Conservation (phyloP, 371 early-diverging fungal genomes). For the Mortierella sp. region DNA sequence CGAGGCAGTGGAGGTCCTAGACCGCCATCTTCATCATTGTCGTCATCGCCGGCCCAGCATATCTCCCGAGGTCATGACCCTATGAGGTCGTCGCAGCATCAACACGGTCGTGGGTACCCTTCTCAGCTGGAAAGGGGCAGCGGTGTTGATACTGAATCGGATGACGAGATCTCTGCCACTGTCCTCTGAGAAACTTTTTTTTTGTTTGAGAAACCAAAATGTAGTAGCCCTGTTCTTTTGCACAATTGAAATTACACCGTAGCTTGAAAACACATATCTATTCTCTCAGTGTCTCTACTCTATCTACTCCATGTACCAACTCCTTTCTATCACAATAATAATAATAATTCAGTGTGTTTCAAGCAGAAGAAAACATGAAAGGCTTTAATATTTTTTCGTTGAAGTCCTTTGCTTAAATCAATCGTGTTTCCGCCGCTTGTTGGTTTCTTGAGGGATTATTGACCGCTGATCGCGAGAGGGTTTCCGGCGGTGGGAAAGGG, state of each 20-base stretch:
- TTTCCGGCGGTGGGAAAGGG: conserved; percentile 10
- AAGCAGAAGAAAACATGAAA: no score
- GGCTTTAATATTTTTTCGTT: not conserved
- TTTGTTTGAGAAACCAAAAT: not conserved
- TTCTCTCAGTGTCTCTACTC: not conserved
- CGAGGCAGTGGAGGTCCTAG: not conserved
- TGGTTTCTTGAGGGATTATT: conserved; percentile 17
- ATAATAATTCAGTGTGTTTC: not conserved
- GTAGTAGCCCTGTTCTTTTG: no score
- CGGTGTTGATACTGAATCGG: conserved; percentile 43
- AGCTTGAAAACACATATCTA: not conserved
- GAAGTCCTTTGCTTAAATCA: not conserved
- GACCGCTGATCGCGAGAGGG: conserved; percentile 31
- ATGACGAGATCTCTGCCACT: conserved; percentile 18
- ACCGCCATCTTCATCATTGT: not conserved
- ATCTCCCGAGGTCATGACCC: not conserved
- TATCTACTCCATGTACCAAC: not conserved
- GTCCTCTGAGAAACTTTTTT: not conserved
- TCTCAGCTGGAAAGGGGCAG: conserved; percentile 21
- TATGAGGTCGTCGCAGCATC: not conserved
- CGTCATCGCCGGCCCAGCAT: not conserved
- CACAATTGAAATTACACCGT: not conserved
- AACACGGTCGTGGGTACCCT: not conserved
- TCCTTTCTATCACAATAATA: not conserved
- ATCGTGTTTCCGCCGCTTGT: conserved; percentile 39